Conservation (phyloP, 1,284 basidiomycete genomes). For the Bondarzewia mesenterica region DNA sequence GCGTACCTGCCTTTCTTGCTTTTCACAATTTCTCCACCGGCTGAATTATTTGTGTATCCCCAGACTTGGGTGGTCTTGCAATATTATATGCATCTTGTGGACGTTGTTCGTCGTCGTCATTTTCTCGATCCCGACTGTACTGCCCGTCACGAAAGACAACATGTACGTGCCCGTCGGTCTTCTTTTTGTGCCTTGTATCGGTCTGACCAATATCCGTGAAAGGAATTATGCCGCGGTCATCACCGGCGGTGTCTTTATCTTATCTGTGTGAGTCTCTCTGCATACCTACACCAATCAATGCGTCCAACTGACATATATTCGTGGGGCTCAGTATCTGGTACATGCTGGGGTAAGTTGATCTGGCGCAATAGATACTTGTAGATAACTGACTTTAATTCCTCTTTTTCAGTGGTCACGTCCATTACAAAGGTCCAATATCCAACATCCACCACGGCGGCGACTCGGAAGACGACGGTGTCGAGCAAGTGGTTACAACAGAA, state of each 20-base stretch:
- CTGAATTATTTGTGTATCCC: neutral
- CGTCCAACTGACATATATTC: neutral
- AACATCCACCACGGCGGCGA: conserved; percentile 3
- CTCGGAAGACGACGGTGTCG: neutral
- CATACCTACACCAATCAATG: neutral
- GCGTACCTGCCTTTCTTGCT: conserved; percentile 44
- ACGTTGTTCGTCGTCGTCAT: conserved; percentile 62
- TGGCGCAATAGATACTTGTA: neutral
- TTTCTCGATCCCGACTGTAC: conserved; percentile 63
- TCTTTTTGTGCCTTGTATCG: neutral
- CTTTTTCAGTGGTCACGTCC: conserved; percentile 11
- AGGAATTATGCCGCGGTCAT: conserved; percentile 58
- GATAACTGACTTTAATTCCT: neutral
- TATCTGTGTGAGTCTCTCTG: conserved; percentile 3
- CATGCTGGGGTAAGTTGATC: conserved; percentile 11
- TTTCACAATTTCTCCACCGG: no score
- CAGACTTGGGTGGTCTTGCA: conserved; percentile 54
- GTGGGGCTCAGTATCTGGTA: conserved; percentile 9
- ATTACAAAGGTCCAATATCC: conserved; percentile 13
- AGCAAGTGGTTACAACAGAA: neutral
- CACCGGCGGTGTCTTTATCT: conserved; percentile 26
- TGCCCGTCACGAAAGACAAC: conserved; percentile 59
- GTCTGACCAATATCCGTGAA: neutral
- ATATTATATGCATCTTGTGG: conserved; percentile 63
- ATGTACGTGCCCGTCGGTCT: conserved; percentile 64